Evolutionary conservation across 306 rosid genomes (phyloP), one percentile per base, ranked within the genome.

Genomic region (Pueraria montana): DNA sequence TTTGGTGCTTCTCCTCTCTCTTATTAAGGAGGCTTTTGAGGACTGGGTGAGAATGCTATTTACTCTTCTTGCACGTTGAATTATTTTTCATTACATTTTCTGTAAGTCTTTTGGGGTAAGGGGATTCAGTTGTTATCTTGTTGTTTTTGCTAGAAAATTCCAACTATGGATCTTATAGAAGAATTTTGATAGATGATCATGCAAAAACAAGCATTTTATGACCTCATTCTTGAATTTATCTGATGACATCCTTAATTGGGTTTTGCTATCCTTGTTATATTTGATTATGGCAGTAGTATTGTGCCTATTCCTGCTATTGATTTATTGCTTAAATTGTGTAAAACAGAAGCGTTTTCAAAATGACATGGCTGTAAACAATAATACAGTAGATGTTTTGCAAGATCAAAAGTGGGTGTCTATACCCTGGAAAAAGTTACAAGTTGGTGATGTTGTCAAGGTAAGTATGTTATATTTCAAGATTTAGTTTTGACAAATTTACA

Each of bases 261-360:
- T 26, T 38, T 12, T 66, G 6, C 21, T 40, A 5, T 20, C 13
- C 18, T 58, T 73, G 43, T 62, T 49, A 26, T 20, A 21, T 38
- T 80, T 66, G 27, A 67, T 58, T 63, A 49, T 53, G 75, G 76
- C 17, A 16, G 74, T 43, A 34, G 70, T 68, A 48, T 36, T 59
- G 36, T 58, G 24, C 48, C 43, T 46, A 24, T 78, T 78, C 75
- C 30, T 62, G 24, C 59, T 64, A 65, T 20, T 78, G 40, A 56
- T 74, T 56, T 81, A 45, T 74, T 48, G 11, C 80, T 80, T 74
- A 43, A 77, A 77, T 76, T 82, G 6, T 66, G 84, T 55, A 34
- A 70, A 75, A 87, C 97, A 94, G 98, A 94, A 94, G 85, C 98
- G 98, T 52, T 87, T 94, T 80, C 98, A 92, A 91, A 94, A 91